These are phyloP conservation scores for Vaccinium corymbosum DNA, from an alignment of 148 eudicot species.

Conservation along the genomic window DNA sequence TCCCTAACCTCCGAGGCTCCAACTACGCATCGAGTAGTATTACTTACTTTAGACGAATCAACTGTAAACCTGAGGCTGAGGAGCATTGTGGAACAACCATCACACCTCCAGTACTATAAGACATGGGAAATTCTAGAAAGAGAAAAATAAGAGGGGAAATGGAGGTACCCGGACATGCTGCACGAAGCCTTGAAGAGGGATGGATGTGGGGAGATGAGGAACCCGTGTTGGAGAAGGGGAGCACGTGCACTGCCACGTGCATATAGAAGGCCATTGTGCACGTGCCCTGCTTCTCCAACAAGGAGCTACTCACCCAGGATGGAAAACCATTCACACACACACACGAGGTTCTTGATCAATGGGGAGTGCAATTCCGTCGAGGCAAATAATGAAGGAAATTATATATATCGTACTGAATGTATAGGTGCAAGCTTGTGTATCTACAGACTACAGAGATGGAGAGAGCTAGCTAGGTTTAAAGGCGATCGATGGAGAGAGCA, in stretches of 20 bases:
- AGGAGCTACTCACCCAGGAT: background rate
- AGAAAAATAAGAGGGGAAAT: background rate
- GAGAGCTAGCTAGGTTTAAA: background rate
- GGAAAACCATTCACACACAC: background rate
- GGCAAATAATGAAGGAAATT: background rate
- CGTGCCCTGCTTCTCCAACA: conserved; percentile 11
- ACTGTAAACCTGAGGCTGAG: background rate
- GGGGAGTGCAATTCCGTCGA: background rate
- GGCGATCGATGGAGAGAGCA: background rate
- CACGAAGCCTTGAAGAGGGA: background rate
- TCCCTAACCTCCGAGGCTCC: too few species aligned
- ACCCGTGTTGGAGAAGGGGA: background rate
- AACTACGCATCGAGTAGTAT: too few species aligned
- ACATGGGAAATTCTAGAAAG: background rate
- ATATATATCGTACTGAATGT: background rate
- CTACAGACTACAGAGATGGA: background rate
- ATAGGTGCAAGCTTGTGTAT: background rate
- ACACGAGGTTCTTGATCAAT: background rate
- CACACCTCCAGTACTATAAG: background rate
- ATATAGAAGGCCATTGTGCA: background rate
- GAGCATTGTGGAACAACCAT: background rate
- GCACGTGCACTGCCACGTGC: background rate
- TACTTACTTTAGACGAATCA: background rate
- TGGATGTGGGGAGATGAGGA: background rate
- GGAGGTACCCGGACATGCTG: background rate